Conservation (phyloP, 1,284 basidiomycete species). For the Irpex sp. region DNA sequence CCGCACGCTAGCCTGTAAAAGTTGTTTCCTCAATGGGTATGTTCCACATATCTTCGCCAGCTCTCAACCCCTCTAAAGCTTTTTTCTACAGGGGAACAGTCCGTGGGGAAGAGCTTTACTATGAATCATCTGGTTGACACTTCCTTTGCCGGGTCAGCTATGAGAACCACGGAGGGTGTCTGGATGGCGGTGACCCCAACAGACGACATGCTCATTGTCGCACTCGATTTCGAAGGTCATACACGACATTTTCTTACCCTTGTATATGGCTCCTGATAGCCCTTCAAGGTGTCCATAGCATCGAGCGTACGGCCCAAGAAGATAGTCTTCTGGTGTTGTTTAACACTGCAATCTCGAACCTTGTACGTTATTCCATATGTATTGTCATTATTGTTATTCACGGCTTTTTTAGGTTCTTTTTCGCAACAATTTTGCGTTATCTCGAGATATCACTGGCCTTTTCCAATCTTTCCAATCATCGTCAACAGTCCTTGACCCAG, state of each 20-base stretch:
- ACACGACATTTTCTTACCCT: background rate
- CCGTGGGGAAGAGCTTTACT: constrained; percentile 60
- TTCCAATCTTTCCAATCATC: constrained; percentile 67
- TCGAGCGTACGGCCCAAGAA: constrained; percentile 61
- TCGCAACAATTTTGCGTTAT: constrained; percentile 61
- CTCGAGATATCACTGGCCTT: constrained; percentile 53
- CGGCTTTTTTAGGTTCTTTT: constrained; percentile 45
- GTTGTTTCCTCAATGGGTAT: constrained; percentile 64
- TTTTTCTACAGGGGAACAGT: constrained; percentile 44
- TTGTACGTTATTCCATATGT: constrained; percentile 32
- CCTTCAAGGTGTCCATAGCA: constrained; percentile 53
- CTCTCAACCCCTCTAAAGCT: too few relatives aligned
- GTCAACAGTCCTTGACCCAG: constrained; percentile 53
- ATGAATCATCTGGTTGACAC: constrained; percentile 63
- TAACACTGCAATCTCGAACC: constrained; percentile 62
- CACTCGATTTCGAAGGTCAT: constrained; percentile 61
- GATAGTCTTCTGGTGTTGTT: constrained; percentile 61
- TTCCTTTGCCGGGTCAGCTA: constrained; percentile 63
- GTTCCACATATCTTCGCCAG: too few relatives aligned
- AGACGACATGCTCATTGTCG: constrained; percentile 48
- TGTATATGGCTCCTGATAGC: background rate
- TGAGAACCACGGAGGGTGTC: constrained; percentile 65
- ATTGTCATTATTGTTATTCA: background rate
- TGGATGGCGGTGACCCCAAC: constrained; percentile 70
- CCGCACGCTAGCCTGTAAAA: constrained; percentile 44